Evolutionary conservation across 768 basidiomycete species (phyloP).

Genomic region (Phylloporus sp.): DNA sequence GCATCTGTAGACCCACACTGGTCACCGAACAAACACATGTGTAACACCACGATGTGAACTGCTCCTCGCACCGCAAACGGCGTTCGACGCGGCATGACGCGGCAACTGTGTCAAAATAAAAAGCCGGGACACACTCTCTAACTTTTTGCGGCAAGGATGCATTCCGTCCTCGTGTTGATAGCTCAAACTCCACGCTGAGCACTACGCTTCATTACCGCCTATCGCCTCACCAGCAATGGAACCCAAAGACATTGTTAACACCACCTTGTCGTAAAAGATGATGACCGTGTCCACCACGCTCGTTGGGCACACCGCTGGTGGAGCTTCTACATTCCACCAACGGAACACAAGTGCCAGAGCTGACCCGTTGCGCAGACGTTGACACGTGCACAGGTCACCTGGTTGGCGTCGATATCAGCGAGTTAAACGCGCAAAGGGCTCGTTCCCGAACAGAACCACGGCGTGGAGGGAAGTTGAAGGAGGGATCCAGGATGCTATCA

Average conservation of each 20-base stretch:
- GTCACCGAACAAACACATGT: neutral
- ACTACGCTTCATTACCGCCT: conserved; percentile 22
- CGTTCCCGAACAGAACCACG: no score
- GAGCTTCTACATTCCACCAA: neutral
- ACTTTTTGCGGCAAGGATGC: conserved; percentile 8
- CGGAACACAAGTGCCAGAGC: conserved; percentile 3
- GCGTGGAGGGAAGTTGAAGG: neutral
- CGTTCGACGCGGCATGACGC: neutral
- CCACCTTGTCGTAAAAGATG: neutral
- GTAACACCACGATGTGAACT: neutral
- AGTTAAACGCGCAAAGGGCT: conserved; percentile 7
- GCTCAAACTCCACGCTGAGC: neutral
- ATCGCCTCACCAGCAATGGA: conserved; percentile 7
- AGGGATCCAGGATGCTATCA: neutral
- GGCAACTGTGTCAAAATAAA: neutral
- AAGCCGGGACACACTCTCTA: neutral
- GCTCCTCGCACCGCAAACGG: neutral
- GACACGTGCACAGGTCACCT: conserved; percentile 2
- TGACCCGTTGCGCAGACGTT: conserved; percentile 2
- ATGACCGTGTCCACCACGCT: neutral
- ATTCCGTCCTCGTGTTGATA: neutral
- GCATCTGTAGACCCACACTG: neutral
- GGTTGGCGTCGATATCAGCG: conserved; percentile 6
- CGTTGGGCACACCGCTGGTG: neutral
- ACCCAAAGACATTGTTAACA: conserved; percentile 2